A percentile compares a stretch with the other conserved stretches of the same genome.
Conservation (phyloP, 306 rosid species). For the cucumber (Cucumis sativus) region Cucumber_9930_V3 NC_026659.2:30616001-30616500, state of each 20-base stretch:
- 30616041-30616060: background rate
- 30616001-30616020: background rate
- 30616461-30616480: conserved; percentile 44
- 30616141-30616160: background rate
- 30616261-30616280: background rate
- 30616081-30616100: background rate
- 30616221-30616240: background rate
- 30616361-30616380: background rate
- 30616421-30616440: background rate
- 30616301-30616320: background rate
- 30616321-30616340: background rate
- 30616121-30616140: background rate
- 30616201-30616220: background rate
- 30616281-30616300: background rate
- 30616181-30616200: background rate
- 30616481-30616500: conserved; percentile 43
- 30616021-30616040: background rate
- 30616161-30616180: background rate
- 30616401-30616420: background rate
- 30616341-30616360: background rate
- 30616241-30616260: background rate
- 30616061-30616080: background rate
- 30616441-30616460: conserved; percentile 28
- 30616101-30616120: background rate
- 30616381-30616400: background rate